Conservation (phyloP, 306 rosid species). For the Lathyrus tuberosus region DNA sequence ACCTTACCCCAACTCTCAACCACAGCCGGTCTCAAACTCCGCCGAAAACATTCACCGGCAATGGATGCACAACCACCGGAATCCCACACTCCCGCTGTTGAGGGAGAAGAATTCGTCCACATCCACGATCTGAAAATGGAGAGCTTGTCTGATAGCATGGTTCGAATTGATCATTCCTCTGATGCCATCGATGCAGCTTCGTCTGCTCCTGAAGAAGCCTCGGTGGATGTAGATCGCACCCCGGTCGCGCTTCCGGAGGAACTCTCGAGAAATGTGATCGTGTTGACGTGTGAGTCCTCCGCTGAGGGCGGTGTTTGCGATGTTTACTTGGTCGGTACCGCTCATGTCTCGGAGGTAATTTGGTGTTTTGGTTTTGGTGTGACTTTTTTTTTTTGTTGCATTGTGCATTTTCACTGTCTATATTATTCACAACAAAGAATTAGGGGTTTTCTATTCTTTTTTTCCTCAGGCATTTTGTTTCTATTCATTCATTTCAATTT, state of each 20-base stretch:
- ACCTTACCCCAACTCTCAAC: slow-evolving; percentile 38
- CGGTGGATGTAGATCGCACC: slow-evolving; percentile 41
- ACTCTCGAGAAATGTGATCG: slow-evolving; percentile 64
- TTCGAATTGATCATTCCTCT: slow-evolving; percentile 62
- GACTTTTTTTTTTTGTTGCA: not conserved
- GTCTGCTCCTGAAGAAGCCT: slow-evolving; percentile 18
- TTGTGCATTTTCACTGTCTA: slow-evolving; percentile 21
- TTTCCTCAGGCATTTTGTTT: not conserved
- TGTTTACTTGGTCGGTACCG: slow-evolving; percentile 86
- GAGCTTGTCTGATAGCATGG: slow-evolving; percentile 69
- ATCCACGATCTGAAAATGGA: slow-evolving; percentile 66
- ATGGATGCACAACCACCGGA: slow-evolving; percentile 64
- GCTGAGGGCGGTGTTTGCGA: slow-evolving; percentile 72
- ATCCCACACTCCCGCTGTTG: slow-evolving; percentile 39
- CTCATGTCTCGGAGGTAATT: slow-evolving; percentile 86
- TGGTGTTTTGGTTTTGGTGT: not conserved
- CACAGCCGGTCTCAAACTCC: slow-evolving; percentile 16
- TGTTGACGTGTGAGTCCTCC: slow-evolving; percentile 74
- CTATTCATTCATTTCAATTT: slow-evolving; percentile 9
- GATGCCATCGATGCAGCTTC: slow-evolving; percentile 28
- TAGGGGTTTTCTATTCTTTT: not conserved
- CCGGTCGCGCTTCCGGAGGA: slow-evolving; percentile 67
- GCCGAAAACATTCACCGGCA: slow-evolving; percentile 33
- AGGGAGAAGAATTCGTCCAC: slow-evolving; percentile 72
- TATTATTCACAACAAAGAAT: slow-evolving; percentile 6